Evolutionary conservation across 2,329 filamentous ascomycete genomes (phyloP).

Genomic region (Phoma sp.): DNA sequence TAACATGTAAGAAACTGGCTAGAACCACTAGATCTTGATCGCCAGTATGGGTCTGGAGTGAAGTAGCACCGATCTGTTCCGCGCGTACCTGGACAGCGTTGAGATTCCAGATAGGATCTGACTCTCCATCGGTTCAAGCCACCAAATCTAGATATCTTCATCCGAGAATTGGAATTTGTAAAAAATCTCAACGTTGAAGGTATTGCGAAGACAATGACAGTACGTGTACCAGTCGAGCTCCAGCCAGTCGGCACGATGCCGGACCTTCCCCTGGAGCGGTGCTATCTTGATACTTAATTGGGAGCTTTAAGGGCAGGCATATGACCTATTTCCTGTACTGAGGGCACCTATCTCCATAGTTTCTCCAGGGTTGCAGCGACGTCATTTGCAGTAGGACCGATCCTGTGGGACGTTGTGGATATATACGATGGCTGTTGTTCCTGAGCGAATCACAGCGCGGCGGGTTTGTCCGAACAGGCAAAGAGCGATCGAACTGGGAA

Average conservation of each 20-base stretch:
- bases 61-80: background rate
- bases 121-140: background rate
- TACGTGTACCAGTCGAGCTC: too few species aligned
- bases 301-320: too few species aligned
- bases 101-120: background rate
- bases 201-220: too few species aligned
- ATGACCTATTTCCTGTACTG: too few species aligned
- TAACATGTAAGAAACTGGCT: background rate
- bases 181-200: too few species aligned
- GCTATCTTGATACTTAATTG: background rate
- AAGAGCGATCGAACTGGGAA: background rate
- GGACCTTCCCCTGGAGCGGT: too few species aligned
- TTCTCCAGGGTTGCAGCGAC: background rate
- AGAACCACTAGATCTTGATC: background rate
- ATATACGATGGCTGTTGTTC: background rate
- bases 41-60: background rate
- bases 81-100: background rate
- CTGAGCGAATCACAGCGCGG: background rate
- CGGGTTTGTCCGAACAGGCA: background rate
- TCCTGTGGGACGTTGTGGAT: background rate
- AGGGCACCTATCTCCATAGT: too few species aligned
- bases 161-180: too few species aligned
- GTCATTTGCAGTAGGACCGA: background rate
- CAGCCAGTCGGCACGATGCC: too few species aligned
- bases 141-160: too few species aligned